phyloP scores from a whole-genome alignment of 2,329 filamentous ascomycete genomes.

The Xylaria sp. region DNA sequence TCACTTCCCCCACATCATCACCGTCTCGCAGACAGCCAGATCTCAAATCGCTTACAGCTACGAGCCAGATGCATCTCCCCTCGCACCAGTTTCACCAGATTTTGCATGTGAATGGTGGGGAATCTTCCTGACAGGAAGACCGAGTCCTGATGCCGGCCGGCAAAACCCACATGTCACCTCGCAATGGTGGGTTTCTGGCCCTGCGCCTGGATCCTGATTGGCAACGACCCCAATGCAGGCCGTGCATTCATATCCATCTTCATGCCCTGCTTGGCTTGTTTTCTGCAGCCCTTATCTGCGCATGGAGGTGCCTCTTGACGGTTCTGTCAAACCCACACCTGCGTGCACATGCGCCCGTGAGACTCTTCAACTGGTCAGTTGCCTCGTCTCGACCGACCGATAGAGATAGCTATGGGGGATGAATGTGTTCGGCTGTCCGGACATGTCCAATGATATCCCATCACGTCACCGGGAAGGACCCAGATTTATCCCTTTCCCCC shows the following conservation, averaged over 20 bases:
- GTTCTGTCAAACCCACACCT: conserved; percentile 7
- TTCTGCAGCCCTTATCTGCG: conserved; percentile 7
- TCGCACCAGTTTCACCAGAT: conserved; percentile 12
- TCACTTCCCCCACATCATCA: no score
- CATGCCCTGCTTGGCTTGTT: conserved; percentile 6
- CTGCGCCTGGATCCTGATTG: conserved; percentile 3
- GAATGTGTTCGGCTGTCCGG: not conserved
- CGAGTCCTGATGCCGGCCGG: conserved; percentile 4
- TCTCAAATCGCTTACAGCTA: not conserved
- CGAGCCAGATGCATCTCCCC: not conserved
- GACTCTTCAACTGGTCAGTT: conserved; percentile 14
- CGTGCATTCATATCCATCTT: not conserved
- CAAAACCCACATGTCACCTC: not conserved
- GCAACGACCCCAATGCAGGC: not conserved
- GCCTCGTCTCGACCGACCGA: not conserved
- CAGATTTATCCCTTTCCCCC: not conserved
- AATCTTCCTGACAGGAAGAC: conserved; percentile 12
- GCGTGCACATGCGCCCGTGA: conserved; percentile 13
- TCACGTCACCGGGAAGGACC: not conserved
- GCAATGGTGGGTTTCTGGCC: not conserved
- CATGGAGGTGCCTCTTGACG: conserved; percentile 8
- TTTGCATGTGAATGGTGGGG: conserved; percentile 9
- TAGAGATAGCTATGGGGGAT: not conserved
- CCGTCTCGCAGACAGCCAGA: no score
- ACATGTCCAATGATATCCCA: not conserved